Conservation (phyloP, 169 alveolate species). For the Babesia ovis region DNA sequence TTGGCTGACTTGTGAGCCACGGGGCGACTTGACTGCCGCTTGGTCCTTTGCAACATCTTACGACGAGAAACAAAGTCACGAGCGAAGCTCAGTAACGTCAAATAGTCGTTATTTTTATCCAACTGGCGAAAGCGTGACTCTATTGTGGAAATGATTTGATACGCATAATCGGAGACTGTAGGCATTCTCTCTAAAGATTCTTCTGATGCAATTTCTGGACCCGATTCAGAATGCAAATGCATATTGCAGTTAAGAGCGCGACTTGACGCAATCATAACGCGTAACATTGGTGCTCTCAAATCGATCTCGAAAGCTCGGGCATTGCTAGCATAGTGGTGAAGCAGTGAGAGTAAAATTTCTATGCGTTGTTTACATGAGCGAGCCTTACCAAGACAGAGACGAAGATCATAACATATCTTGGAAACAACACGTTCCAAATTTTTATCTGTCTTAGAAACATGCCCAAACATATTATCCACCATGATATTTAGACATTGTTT, state of each 20-base stretch:
- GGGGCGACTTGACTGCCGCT: not conserved
- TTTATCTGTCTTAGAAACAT: not conserved
- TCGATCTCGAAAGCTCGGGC: constrained; percentile 1
- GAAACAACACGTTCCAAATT: constrained; percentile 24
- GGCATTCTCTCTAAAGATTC: not conserved
- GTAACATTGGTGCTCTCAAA: constrained; percentile 19
- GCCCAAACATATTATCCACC: not conserved
- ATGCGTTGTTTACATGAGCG: constrained; percentile 34
- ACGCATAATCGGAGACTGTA: constrained; percentile 24
- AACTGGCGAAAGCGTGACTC: constrained; percentile 25
- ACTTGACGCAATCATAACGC: constrained; percentile 41
- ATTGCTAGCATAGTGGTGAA: constrained; percentile 6
- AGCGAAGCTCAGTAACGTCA: constrained; percentile 51
- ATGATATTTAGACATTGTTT: constrained; percentile 1
- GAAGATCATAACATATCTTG: constrained; percentile 37
- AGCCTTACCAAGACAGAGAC: constrained; percentile 38
- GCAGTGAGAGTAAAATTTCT: constrained; percentile 7
- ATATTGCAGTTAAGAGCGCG: constrained; percentile 16
- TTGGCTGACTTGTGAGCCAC: not conserved
- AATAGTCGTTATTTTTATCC: constrained; percentile 25
- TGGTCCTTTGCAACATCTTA: constrained; percentile 9
- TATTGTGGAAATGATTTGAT: constrained; percentile 18
- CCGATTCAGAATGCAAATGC: not conserved
- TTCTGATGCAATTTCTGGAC: not conserved
- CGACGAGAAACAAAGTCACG: constrained; percentile 37